Conservation (phyloP, 78 protist species). For the Anaeramoeba flamelloides region DNA sequence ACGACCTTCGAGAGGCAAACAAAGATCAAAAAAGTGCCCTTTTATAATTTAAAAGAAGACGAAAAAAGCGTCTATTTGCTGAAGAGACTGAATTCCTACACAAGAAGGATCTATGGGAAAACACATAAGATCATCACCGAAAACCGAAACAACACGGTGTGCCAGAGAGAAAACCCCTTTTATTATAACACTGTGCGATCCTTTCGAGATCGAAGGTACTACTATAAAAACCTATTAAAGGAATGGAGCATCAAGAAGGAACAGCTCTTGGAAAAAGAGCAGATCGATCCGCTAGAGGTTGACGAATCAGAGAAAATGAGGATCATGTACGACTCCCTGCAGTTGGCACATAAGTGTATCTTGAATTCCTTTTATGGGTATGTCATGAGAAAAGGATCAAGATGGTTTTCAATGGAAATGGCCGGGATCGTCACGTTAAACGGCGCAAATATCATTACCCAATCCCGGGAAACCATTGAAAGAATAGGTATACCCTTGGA, state of each 20-base stretch:
- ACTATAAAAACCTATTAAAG: slow-evolving; percentile 62
- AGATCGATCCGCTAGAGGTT: background rate
- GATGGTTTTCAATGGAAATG: slow-evolving; percentile 98
- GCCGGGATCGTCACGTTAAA: slow-evolving; percentile 91
- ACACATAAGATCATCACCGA: slow-evolving; percentile 10
- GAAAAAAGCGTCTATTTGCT: background rate
- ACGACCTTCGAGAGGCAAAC: too few relatives aligned
- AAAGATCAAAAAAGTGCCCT: too few relatives aligned
- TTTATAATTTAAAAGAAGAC: background rate
- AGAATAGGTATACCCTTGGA: slow-evolving; percentile 87
- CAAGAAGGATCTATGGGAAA: background rate
- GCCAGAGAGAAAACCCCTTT: slow-evolving; percentile 95
- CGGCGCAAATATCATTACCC: slow-evolving; percentile 81
- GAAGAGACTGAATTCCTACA: background rate
- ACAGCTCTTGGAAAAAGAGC: slow-evolving; percentile 22
- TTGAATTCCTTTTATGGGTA: slow-evolving; percentile 98
- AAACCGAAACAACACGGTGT: slow-evolving; percentile 44
- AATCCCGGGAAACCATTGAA: slow-evolving; percentile 59
- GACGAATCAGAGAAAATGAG: slow-evolving; percentile 28
- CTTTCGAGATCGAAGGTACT: slow-evolving; percentile 86
- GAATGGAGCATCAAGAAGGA: too few relatives aligned
- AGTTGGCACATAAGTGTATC: slow-evolving; percentile 99
- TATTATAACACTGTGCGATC: slow-evolving; percentile 85
- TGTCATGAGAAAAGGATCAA: slow-evolving; percentile 91
- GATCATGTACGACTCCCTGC: slow-evolving; percentile 91